Conservation (phyloP, 2,329 filamentous ascomycete species). For the Fusarium sp. region DNA sequence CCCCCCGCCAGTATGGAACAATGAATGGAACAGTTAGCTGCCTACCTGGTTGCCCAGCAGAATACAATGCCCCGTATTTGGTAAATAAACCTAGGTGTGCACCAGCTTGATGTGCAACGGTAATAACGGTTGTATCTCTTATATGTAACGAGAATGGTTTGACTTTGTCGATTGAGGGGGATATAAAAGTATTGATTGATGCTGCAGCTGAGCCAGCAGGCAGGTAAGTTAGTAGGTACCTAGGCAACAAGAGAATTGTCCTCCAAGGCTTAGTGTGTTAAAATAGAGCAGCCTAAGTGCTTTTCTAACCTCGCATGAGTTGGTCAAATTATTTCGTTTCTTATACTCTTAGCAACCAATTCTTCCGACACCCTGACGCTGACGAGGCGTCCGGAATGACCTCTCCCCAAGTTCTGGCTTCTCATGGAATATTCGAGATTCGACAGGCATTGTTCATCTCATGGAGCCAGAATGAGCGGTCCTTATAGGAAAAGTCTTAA, state of each 20-base stretch:
- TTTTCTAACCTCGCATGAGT: not conserved
- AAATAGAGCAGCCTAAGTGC: not conserved
- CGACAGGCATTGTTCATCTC: not conserved
- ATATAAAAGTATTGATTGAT: not conserved
- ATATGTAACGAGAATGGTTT: not conserved
- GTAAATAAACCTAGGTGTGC: not conserved
- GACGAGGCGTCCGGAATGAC: not conserved
- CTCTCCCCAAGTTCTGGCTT: not conserved
- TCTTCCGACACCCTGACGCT: not conserved
- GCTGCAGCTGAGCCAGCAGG: not conserved
- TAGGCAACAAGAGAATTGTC: not conserved
- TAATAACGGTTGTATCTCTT: not conserved
- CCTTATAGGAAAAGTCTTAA: not conserved
- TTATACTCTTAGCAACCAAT: not conserved
- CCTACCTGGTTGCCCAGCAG: conserved; percentile 9
- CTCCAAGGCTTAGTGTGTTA: not conserved
- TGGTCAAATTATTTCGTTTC: not conserved
- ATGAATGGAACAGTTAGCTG: not conserved
- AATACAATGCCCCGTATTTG: not conserved
- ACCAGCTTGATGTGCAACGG: not conserved
- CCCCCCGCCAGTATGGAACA: not conserved
- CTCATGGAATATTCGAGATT: not conserved
- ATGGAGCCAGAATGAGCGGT: not conserved
- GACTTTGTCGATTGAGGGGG: not conserved
- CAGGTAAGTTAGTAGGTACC: not conserved